Evolutionary conservation across 176 grass and related monocot species (phyloP).

Genomic region (Stipa capillata): DNA sequence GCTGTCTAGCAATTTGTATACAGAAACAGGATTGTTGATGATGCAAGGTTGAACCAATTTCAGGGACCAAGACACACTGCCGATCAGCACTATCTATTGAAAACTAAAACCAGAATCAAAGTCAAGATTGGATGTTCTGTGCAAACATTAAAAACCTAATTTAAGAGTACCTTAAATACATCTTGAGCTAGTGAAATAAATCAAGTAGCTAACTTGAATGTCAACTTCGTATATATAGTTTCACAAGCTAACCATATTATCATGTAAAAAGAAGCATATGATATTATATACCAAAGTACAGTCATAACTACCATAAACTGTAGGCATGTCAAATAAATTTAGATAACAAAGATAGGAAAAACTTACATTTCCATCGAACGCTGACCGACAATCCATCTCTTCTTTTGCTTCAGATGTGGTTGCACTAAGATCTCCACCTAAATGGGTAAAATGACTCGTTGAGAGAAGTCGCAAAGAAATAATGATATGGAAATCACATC

Average conservation of each 20-base stretch:
- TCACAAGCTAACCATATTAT: neutral
- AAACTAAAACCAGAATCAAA: neutral
- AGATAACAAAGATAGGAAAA: neutral
- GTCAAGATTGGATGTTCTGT: neutral
- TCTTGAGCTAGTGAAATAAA: neutral
- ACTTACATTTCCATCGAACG: conserved; percentile 67
- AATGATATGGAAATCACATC: neutral
- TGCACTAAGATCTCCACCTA: conserved; percentile 41
- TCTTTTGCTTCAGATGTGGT: conserved; percentile 58
- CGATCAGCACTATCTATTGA: neutral
- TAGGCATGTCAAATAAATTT: neutral
- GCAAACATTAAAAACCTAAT: neutral
- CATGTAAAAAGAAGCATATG: neutral
- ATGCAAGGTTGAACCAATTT: neutral
- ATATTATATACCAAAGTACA: neutral
- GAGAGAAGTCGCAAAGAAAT: too few relatives aligned
- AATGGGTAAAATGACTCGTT: neutral
- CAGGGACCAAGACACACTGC: neutral
- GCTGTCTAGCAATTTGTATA: neutral
- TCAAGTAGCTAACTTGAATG: neutral
- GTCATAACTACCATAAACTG: neutral
- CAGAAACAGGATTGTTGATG: neutral
- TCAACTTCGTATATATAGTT: neutral
- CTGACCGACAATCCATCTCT: conserved; percentile 58
- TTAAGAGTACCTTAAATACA: neutral